Evolutionary conservation across 2,329 filamentous ascomycete genomes (phyloP), one percentile per base, ranked within the genome.

Genomic region (Ophiostoma angusticollis): DNA sequence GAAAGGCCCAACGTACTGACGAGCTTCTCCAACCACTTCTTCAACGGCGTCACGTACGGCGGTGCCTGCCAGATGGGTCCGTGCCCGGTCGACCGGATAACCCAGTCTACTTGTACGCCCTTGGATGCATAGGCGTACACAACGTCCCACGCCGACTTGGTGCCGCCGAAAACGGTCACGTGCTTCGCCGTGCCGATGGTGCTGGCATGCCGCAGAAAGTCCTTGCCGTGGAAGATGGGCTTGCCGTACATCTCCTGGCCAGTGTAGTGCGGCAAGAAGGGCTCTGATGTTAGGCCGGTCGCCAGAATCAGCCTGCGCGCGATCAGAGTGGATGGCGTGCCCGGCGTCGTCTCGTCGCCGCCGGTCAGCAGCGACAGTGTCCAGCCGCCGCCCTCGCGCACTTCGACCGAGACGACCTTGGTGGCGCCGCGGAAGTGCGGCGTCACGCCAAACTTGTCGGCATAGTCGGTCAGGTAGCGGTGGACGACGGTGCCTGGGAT

Each of bases 21-120:
- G 5, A 85, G 65, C 49, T 78, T 74, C 55, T 85, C 80, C 0
- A 84, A 59, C 67, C 72, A 75, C 42, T 67, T 68, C 53, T 78
- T 78, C n/a, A 81, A 52, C 0, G 78, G 77, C 1, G 78, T 81
- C 13, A 83, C 75, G 40, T 73, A 74, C 1, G 70, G 57, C 1
- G 72, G 70, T 0, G 70, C 57, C 55, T 80, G 64, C 64, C 64
- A 80, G 0, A 63, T 60, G 0, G 77, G 73, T 0, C 77, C 75
- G 42, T 72, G 67, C 3, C 74, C 74, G 21, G 45, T 46, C 57
- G 63, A 58, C 46, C 76, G 63, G 37, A 80, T 73, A 6, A 80
- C 60, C 66, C 75, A 71, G 32, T 78, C 62, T 1, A 78, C 74
- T 38, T 67, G 56, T 23, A 71, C 59, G 1, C 71, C 74, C 21